Evolutionary conservation across 1,284 basidiomycete species (phyloP), one percentile per base, ranked within the genome.

Genomic region (Pseudozyma thailandica): DNA sequence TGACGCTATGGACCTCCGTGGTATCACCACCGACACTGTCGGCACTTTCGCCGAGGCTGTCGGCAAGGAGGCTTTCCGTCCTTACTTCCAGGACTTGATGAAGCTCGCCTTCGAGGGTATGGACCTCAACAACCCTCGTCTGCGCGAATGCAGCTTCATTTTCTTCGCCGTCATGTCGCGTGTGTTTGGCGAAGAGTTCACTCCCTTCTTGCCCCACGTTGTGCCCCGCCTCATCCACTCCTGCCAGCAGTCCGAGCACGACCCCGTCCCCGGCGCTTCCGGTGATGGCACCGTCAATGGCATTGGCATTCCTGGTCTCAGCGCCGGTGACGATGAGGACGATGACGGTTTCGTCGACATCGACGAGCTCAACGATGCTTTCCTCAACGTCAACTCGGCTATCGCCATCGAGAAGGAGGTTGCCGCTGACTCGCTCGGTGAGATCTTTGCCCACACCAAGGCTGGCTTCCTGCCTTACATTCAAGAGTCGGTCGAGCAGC

Each of bases 331-430:
- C 66, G 87, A 87, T 26, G 87, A 87, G 74, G 85, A 86, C 42
- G 84, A 83, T 55, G 82, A 82, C 37, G 86, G 74, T 6, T 82
- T 75, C 43, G 75, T 82, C 51, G 93, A 95, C 73, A 85, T 92
- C 60, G 93, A 94, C 74, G 92, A 87, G 64, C 84, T 87, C 69
- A 91, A 94, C 75, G 79, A 80, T 44, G 59, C 75, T 18, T 86
- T 87, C 83, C 83, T 84, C 55, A 85, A 85, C 68, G 93, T 95
- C 73, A 97, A 94, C 86, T 93, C 91, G 77, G 94, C 94, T 43
- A 91, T 98, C 74, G 95, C 94, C 51, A 93, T 98, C 59, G 96
- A 99, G 87, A 99, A 99, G 86, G 96, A 98, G 86, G 96, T 98
- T 59, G 95, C 96, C 6, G 93, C 94, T 35, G 95, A 98, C 84